Percentiles rank a stretch among this genome's conserved stretches.
phyloP scores from a whole-genome alignment of 2,329 filamentous ascomycete species.

The Clonostachys chloroleuca region DNA sequence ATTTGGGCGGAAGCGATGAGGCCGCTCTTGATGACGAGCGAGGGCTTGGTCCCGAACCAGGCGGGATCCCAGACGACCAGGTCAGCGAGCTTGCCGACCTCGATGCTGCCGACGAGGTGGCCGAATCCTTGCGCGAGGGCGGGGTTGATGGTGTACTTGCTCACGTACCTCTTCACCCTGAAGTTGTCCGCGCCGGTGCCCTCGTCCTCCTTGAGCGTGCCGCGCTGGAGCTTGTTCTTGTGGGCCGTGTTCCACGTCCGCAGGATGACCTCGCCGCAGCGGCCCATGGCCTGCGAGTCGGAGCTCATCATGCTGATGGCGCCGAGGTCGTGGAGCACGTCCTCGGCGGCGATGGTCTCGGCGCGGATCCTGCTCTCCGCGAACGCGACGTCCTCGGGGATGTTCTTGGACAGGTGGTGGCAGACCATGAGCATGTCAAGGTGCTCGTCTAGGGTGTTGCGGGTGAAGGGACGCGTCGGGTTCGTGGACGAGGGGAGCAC shows the following conservation, averaged over 20 bases:
- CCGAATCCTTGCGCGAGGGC: constrained; percentile 87
- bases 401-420: constrained; percentile 88
- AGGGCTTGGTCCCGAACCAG: constrained; percentile 85
- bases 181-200: constrained; percentile 83
- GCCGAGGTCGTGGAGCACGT: constrained; percentile 90
- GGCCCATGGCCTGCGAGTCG: constrained; percentile 95
- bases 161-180: constrained; percentile 86
- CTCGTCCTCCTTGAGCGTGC: constrained; percentile 70
- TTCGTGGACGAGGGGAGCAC: constrained; percentile 90
- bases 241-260: constrained; percentile 96
- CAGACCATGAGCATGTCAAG: constrained; percentile 99
- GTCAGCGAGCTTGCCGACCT: constrained; percentile 87
- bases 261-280: constrained; percentile 88
- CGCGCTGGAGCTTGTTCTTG: constrained; percentile 90
- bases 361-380: constrained; percentile 91
- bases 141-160: constrained; percentile 95
- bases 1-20: constrained; percentile 81
- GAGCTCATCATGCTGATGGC: constrained; percentile 98
- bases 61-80: constrained; percentile 81
- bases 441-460: constrained; percentile 92
- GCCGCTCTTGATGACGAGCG: constrained; percentile 78
- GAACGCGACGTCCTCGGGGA: constrained; percentile 93
- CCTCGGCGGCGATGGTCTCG: constrained; percentile 94
- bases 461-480: constrained; percentile 84
- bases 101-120: constrained; percentile 81